A percentile compares a stretch with the other conserved stretches of the same genome.
Conservation (phyloP, 2,329 filamentous ascomycete species). For the Fusarium succisae region DNA sequence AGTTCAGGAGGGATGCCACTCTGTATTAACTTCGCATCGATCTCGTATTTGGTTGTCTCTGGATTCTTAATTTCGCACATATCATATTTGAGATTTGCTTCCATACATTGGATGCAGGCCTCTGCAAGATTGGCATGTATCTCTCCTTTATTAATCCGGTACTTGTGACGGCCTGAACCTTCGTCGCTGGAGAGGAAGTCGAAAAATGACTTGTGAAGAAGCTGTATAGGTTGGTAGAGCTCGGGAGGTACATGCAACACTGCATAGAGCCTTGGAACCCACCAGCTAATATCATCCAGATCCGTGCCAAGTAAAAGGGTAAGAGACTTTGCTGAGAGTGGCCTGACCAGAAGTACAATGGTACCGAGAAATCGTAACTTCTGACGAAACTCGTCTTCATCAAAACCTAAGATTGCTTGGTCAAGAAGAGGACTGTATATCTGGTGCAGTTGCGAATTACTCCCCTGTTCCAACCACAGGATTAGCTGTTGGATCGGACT, state of each 20-base stretch:
- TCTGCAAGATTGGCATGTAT: not conserved
- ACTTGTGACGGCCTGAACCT: rapidly evolving
- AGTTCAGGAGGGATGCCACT: not conserved
- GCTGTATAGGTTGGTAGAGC: not conserved
- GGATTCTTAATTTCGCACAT: rapidly evolving
- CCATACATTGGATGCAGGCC: not conserved
- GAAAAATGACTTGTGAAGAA: not conserved
- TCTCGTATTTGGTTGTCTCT: not conserved
- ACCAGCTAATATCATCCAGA: not conserved
- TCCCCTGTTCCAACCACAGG: not conserved
- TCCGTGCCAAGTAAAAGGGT: not conserved
- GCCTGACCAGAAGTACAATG: not conserved
- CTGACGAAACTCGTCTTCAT: rapidly evolving
- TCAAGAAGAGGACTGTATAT: not conserved
- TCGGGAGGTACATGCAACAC: not conserved
- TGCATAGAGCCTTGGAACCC: not conserved
- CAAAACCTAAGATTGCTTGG: rapidly evolving
- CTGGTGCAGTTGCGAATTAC: not conserved
- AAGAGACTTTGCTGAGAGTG: not conserved
- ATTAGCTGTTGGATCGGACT: not conserved
- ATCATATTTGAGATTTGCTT: not conserved
- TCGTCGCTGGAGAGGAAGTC: not conserved
- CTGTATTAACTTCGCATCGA: not conserved
- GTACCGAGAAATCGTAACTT: not conserved
- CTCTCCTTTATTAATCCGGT: rapidly evolving